Evolutionary conservation across 2,329 filamentous ascomycete genomes (phyloP), one percentile per base, ranked within the genome.

Genomic region (Cordyceps javanica): DNA sequence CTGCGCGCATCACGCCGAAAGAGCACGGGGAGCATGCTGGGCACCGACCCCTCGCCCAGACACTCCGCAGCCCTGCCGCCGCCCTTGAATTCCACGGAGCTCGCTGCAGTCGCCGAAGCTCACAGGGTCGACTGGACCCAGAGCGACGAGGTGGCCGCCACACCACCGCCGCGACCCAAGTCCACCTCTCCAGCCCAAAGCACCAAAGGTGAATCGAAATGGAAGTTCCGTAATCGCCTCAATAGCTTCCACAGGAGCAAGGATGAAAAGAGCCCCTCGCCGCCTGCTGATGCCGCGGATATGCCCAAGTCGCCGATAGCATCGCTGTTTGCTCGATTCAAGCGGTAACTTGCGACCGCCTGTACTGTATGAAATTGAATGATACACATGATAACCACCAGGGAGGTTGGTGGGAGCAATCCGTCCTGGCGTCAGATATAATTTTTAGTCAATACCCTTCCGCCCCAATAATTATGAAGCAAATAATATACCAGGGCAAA

Each of bases 101-200:
- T 67, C 58, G 58, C 62, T 25, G 60, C 59, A 9, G 61, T 63
- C 32, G 59, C 60, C 14, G 62, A 72, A 30, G 70, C 75, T 56
- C 72, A 75, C 62, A 72, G 76, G 32, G 77, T 79, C 57, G 81
- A 85, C 66, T 86, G 82, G 82, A 79, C 79, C 30, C 82, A 85
- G 65, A 78, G 75, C 63, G 82, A 84, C 60, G 79, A 83, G 67
- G 51, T 63, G 61, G 62, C 48, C 34, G 55, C 60, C 32, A 19
- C 32, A 6, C 13, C 53, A 14, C 53, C 53, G 11, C 32, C 36
- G 13, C 45, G 45, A 3, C 36, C 46, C 36, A 57, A 50, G 21
- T 57, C 55, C 6, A 28, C 45, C 19, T 57, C 55, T 0, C 55
- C 55, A 9, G 32, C 55, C 14, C 36, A 36, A 2, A 57, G 46